Conservation (phyloP, 495 filamentous ascomycete genomes). For the Penicillium cataractarum region DNA sequence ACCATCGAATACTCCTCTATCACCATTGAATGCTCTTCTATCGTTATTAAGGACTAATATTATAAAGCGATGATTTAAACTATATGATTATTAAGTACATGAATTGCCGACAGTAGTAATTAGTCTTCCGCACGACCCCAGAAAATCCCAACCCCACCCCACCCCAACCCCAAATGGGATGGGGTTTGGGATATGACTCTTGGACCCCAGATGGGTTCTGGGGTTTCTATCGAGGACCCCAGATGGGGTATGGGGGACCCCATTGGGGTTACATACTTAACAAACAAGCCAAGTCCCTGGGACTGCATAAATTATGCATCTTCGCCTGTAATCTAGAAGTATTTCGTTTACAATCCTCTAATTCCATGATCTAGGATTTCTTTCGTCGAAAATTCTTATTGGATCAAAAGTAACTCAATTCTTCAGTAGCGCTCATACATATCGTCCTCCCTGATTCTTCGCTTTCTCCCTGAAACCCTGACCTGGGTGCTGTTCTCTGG, state of each 20-base stretch:
- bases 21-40: too few species aligned
- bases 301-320: conserved; percentile 8
- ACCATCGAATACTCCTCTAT: too few species aligned
- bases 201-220: not conserved
- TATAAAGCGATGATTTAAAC: too few species aligned
- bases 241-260: conserved; percentile 22
- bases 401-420: not conserved
- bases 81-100: too few species aligned
- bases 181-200: conserved; percentile 4
- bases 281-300: conserved; percentile 4
- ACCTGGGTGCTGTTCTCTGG: not conserved
- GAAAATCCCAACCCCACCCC: conserved; percentile 4
- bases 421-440: not conserved
- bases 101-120: too few species aligned
- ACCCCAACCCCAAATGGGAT: conserved; percentile 2
- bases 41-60: too few species aligned
- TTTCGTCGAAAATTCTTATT: not conserved
- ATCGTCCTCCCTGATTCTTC: not conserved
- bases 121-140: conserved; percentile 2
- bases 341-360: not conserved
- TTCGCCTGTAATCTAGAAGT: conserved; percentile 1
- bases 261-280: conserved; percentile 5
- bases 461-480: not conserved
- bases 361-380: not conserved
- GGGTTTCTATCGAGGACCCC: conserved; percentile 2